phyloP scores from a whole-genome alignment of 495 filamentous ascomycete species.

The Podospora didyma region DNA sequence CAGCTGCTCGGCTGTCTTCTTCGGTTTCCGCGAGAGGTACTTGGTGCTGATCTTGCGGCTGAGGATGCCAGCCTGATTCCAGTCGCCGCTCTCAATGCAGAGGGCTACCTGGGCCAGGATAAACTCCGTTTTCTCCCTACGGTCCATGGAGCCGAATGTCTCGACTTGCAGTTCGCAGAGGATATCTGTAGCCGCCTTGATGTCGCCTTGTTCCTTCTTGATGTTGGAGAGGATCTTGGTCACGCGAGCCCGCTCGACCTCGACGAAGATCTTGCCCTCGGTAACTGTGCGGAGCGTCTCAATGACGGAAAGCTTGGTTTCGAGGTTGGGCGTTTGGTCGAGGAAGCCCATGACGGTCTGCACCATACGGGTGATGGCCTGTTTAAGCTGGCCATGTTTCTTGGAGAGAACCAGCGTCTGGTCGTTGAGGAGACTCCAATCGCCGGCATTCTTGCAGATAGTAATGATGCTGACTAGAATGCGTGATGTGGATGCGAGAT shows the following conservation, averaged over 20 bases:
- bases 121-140: slow-evolving; percentile 96
- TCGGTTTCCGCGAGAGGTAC: slow-evolving; percentile 83
- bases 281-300: slow-evolving; percentile 94
- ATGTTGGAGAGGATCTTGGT: slow-evolving; percentile 94
- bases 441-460: slow-evolving; percentile 85
- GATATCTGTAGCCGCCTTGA: slow-evolving; percentile 84
- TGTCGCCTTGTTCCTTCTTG: slow-evolving; percentile 90
- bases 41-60: slow-evolving; percentile 94
- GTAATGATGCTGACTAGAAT: slow-evolving; percentile 83
- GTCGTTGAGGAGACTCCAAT: slow-evolving; percentile 93
- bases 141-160: slow-evolving; percentile 96
- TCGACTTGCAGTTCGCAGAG: slow-evolving; percentile 97
- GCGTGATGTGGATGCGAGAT: slow-evolving; percentile 90
- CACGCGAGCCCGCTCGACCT: slow-evolving; percentile 93
- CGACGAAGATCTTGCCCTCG: slow-evolving; percentile 99
- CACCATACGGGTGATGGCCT: slow-evolving; percentile 98
- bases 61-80: slow-evolving; percentile 91
- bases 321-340: slow-evolving; percentile 69
- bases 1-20: slow-evolving; percentile 79
- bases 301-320: slow-evolving; percentile 87
- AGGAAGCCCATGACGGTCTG: slow-evolving; percentile 92
- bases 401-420: slow-evolving; percentile 93
- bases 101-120: slow-evolving; percentile 92
- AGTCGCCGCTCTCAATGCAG: slow-evolving; percentile 94
- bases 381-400: slow-evolving; percentile 99